A percentile compares a stretch with the other conserved stretches of the same genome.
phyloP scores from a whole-genome alignment of 129 eudicot species.

The Helichrysum umbraculigerum region DNA sequence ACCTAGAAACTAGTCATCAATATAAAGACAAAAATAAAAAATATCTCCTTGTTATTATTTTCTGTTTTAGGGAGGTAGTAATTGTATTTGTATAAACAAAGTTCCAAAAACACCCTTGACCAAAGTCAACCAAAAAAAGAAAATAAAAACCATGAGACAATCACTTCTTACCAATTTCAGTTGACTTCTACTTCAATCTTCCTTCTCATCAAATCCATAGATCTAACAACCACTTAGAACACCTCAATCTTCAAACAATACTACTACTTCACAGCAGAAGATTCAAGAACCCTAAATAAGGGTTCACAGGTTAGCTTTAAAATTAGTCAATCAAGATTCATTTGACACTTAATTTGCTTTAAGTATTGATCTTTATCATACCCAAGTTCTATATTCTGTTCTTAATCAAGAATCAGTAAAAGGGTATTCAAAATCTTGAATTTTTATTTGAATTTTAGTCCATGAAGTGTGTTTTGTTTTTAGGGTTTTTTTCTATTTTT shows the following conservation, averaged over 20 bases:
- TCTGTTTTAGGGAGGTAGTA: too few relatives aligned
- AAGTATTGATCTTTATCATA: slow-evolving; percentile 1
- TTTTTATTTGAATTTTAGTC: not conserved
- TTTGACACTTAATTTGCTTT: not conserved
- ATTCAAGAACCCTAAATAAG: slow-evolving; percentile 15
- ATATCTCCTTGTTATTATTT: too few relatives aligned
- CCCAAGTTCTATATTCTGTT: slow-evolving; percentile 11
- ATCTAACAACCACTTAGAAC: not conserved
- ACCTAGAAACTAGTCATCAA: too few relatives aligned
- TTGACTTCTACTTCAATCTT: slow-evolving; percentile 49
- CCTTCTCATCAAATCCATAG: slow-evolving; percentile 39
- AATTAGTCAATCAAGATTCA: slow-evolving; percentile 6
- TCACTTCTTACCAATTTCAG: slow-evolving; percentile 20
- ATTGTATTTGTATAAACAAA: not conserved
- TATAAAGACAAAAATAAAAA: too few relatives aligned
- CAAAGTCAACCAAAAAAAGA: not conserved
- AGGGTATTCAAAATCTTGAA: slow-evolving; percentile 27
- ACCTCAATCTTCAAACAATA: not conserved
- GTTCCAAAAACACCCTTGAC: not conserved
- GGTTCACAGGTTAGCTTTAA: slow-evolving; percentile 28
- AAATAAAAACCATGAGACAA: slow-evolving; percentile 4
- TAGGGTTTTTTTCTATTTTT: slow-evolving; percentile 38
- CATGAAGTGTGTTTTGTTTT: slow-evolving; percentile 39
- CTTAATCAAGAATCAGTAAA: not conserved
- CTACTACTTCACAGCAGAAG: not conserved